A percentile compares a stretch with the other conserved stretches of the same genome.
Evolutionary conservation across 805 yeast species (phyloP).

Genomic region (Hanseniaspora lindneri): DNA sequence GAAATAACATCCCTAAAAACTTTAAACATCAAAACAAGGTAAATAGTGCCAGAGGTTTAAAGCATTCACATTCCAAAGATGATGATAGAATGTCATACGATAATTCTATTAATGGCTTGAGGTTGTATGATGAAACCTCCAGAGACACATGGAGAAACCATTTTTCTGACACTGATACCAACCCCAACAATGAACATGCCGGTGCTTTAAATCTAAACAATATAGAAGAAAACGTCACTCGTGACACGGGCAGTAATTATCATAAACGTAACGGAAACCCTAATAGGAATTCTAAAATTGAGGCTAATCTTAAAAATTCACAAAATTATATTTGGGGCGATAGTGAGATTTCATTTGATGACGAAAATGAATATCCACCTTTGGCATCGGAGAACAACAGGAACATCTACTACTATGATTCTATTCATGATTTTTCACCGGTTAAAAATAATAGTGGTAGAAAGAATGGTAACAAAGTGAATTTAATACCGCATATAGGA

Average conservation of each 20-base stretch:
- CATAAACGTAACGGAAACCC: neutral
- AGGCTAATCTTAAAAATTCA: neutral
- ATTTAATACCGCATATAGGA: neutral
- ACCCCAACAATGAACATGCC: neutral
- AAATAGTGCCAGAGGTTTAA: neutral
- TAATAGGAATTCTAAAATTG: neutral
- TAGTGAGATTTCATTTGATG: slow-evolving; percentile 2
- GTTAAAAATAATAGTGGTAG: neutral
- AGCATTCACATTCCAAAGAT: neutral
- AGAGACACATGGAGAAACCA: neutral
- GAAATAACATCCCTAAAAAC: neutral
- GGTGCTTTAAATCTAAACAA: neutral
- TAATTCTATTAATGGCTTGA: neutral
- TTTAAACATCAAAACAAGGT: neutral
- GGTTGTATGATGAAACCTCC: neutral
- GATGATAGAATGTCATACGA: neutral
- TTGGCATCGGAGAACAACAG: slow-evolving; percentile 4
- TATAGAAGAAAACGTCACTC: neutral
- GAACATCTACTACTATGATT: slow-evolving; percentile 6
- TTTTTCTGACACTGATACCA: neutral
- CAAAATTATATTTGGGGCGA: slow-evolving; percentile 8
- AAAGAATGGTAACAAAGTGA: neutral
- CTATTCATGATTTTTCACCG: slow-evolving; percentile 12
- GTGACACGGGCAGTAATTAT: neutral
- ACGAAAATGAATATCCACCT: neutral